A percentile compares a stretch with the other conserved stretches of the same genome.
phyloP scores from a whole-genome alignment of 192 early-diverging fungal species.

The Linnemannia zychae region DNA sequence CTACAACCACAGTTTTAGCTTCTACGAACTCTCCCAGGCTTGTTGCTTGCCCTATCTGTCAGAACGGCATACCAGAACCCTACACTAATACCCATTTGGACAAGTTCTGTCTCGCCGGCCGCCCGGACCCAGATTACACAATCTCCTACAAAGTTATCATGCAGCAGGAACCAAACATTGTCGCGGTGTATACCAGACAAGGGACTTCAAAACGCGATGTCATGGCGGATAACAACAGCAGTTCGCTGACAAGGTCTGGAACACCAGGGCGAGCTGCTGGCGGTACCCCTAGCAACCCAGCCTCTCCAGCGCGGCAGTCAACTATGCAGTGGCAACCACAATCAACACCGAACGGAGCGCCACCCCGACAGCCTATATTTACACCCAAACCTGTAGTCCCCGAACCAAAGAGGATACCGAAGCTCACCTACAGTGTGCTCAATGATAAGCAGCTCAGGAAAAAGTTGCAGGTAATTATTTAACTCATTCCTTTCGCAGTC shows the following conservation, averaged over 20 bases:
- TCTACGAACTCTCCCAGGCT: constrained; percentile 6
- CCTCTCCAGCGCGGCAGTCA: neutral
- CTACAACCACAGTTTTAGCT: neutral
- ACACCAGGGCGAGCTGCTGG: neutral
- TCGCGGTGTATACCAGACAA: constrained; percentile 24
- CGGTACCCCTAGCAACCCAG: neutral
- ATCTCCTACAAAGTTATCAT: constrained; percentile 11
- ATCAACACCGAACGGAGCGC: neutral
- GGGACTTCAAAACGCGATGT: constrained; percentile 17
- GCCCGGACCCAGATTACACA: constrained; percentile 34
- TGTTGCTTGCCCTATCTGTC: constrained; percentile 39
- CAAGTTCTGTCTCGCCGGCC: constrained; percentile 28
- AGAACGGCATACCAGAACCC: constrained; percentile 23
- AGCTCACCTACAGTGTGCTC: constrained; percentile 59
- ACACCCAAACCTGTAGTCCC: neutral
- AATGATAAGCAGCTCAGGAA: constrained; percentile 56
- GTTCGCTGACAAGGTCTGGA: neutral
- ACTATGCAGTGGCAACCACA: constrained; percentile 1
- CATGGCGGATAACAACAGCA: neutral
- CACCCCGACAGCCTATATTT: neutral
- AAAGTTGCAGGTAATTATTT: constrained; percentile 47
- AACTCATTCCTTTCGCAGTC: neutral
- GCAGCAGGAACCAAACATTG: neutral
- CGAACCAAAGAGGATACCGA: constrained; percentile 54
- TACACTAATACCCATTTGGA: constrained; percentile 43